Evolutionary conservation across 805 yeast species (phyloP), one percentile per base, ranked within the genome.

Genomic region (Nakazawaea wyomingensis): DNA sequence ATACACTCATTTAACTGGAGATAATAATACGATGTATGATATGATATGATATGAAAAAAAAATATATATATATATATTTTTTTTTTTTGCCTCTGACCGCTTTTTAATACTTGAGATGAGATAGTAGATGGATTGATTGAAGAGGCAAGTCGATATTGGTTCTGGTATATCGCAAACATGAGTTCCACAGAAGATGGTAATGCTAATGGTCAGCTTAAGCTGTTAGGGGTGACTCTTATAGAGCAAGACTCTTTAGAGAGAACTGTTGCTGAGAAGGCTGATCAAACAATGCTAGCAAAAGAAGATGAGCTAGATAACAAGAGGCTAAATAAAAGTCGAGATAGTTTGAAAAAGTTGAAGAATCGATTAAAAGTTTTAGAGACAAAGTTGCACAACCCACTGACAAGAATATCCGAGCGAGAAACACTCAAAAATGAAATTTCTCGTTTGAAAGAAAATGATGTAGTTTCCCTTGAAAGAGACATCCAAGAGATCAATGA

Each of bases 221-320:
- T 63, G 3, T 52, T 76, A 17, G 80, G 78, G 1, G 79, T 85
- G 22, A 69, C 69, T 53, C 66, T 87, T 3, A 79, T 88, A 46
- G 89, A 85, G 52, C 98, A 93, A 59, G 80, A 76, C 41, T 80
- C 81, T 7, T 61, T 91, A n/a, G 99, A 90, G 54, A 65, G 76
- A 37, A 68, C 75, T 44, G 81, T 91, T 27, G 87, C 88, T 14
- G 67, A 69, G 27, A 67, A 76, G 61, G 96, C 96, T 0, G 79
- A 80, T 48, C 65, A 67, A 43, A 77, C 76, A 3, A 70, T 90
- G 39, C 64, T 73, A 1, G 61, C 70, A 31, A 79, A 81, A 41
- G 89, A 86, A 38, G 62, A 74, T 1, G 96, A 85, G 50, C 65
- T 83, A 32, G 99, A 93, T 52, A 65, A 70, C 46, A 82, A 79